phyloP scores from a whole-genome alignment of 129 eudicot genomes.

The Ambrosia artemisiifolia region DNA sequence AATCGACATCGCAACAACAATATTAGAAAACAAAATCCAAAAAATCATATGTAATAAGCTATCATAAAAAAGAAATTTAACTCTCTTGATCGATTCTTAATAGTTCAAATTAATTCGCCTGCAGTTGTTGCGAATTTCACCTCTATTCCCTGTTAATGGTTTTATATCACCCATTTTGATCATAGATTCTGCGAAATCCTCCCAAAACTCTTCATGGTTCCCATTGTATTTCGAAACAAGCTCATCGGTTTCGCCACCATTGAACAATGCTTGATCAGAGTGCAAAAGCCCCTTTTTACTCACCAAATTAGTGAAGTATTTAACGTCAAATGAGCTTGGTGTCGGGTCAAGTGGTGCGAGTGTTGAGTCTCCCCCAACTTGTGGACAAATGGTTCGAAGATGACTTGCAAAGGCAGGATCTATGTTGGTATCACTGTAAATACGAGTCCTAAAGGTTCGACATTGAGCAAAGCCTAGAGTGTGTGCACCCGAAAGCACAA shows the following conservation, averaged over 20 bases:
- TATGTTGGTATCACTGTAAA: constrained; percentile 24
- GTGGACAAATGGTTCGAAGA: constrained; percentile 28
- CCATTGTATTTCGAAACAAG: constrained; percentile 18
- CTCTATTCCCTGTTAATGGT: constrained; percentile 32
- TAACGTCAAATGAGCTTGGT: constrained; percentile 21
- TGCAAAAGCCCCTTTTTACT: constrained; percentile 23
- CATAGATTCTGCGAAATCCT: constrained; percentile 39
- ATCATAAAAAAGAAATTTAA: neutral
- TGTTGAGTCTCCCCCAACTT: constrained; percentile 13
- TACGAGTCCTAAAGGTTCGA: constrained; percentile 15
- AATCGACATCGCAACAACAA: neutral
- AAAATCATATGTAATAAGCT: neutral
- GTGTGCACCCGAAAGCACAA: constrained; percentile 55
- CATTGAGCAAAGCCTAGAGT: constrained; percentile 29
- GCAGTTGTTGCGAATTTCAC: constrained; percentile 33
- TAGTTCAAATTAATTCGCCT: constrained; percentile 17
- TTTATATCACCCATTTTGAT: constrained; percentile 35
- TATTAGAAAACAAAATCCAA: neutral
- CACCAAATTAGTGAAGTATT: constrained; percentile 28
- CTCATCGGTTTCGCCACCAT: constrained; percentile 23
- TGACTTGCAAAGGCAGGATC: constrained; percentile 14
- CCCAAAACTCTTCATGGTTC: neutral
- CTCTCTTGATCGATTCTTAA: neutral
- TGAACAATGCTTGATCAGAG: constrained; percentile 31
- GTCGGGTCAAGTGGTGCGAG: constrained; percentile 36